Evolutionary conservation across 73 alveolate genomes (phyloP), one percentile per base, ranked within the genome.

Genomic region (Paramecium sonneborni): DNA sequence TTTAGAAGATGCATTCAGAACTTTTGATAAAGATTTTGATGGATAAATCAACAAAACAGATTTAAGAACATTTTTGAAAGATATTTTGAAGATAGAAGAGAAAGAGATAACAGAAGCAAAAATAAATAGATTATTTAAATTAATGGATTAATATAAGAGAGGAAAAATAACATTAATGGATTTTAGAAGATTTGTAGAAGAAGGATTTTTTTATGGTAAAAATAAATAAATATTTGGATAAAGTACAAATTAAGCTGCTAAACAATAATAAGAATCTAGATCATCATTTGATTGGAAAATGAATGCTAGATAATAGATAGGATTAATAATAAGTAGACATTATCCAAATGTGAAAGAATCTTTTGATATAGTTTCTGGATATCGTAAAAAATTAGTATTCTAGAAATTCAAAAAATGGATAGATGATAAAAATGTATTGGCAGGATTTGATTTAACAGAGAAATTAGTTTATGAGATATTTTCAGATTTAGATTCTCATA

Each of bases 11-110:
- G 98, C 96, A 4, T 92, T 97, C 57, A 93, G 96, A 70, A 87
- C 95, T 44, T 96, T 96, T 52, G 99, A 97, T 74, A 76, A 92
- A 57, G 98, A 96, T 93, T 97, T 97, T 79, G 98, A 97, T 92
- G 98, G 99, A 26, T 44, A 82, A 57, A 89, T 97, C 2, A 94
- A 74, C 23, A 91, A 95, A 46, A 85, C 76, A 18, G 99, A 97
- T 85, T 94, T 97, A 38, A 95, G 91, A 41, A 55, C 93, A 86
- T 87, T 93, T 34, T 74, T 97, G 6, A 88, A 88, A 46, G 94
- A 95, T 38, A 79, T 93, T 9, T 37, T 97, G 18, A 96, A 96
- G 74, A 90, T 93, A 21, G 88, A 93, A 28, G 96, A 84, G 28
- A 93, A 93, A 62, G 96, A 93, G 38, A 84, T 94, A 7, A 67